Conservation (phyloP, 1,139 yeast genomes). For the Blastobotrys aristatus region DNA sequence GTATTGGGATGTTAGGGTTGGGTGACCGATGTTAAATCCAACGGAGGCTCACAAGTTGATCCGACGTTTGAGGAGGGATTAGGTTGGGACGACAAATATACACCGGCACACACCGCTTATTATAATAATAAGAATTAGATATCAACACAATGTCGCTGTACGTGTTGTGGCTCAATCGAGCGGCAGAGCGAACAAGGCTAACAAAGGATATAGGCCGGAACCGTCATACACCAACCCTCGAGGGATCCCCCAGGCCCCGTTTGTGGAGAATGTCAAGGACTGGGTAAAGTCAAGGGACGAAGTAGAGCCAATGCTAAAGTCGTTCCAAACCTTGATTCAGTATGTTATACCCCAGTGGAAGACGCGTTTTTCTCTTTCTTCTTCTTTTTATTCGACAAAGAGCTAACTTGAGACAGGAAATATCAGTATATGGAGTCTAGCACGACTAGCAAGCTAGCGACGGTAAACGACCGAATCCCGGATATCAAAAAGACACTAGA, state of each 20-base stretch:
- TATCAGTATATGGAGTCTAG: slow-evolving; percentile 78
- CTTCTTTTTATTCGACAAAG: too few relatives aligned
- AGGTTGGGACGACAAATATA: too few relatives aligned
- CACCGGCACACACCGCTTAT: too few relatives aligned
- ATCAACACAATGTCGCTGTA: not conserved
- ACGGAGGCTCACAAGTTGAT: too few relatives aligned
- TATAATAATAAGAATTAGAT: too few relatives aligned
- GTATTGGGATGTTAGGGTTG: too few relatives aligned
- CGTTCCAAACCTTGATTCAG: slow-evolving; percentile 75
- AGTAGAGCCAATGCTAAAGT: slow-evolving; percentile 59
- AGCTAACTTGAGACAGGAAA: slow-evolving; percentile 36
- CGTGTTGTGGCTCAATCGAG: too few relatives aligned
- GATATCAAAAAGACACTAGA: slow-evolving; percentile 81
- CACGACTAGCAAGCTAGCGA: slow-evolving; percentile 62
- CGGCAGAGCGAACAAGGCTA: not conserved
- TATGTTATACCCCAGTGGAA: slow-evolving; percentile 7
- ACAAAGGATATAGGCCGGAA: slow-evolving; percentile 15
- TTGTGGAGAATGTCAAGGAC: slow-evolving; percentile 77
- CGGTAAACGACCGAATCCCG: slow-evolving; percentile 72
- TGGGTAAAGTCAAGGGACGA: slow-evolving; percentile 65
- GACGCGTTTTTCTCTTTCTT: too few relatives aligned
- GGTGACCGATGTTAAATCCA: too few relatives aligned
- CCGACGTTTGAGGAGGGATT: too few relatives aligned
- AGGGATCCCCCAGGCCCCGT: slow-evolving; percentile 96
- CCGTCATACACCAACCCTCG: slow-evolving; percentile 54